Conservation (phyloP, 1,284 basidiomycete species). For the Ustilago hordei region DNA sequence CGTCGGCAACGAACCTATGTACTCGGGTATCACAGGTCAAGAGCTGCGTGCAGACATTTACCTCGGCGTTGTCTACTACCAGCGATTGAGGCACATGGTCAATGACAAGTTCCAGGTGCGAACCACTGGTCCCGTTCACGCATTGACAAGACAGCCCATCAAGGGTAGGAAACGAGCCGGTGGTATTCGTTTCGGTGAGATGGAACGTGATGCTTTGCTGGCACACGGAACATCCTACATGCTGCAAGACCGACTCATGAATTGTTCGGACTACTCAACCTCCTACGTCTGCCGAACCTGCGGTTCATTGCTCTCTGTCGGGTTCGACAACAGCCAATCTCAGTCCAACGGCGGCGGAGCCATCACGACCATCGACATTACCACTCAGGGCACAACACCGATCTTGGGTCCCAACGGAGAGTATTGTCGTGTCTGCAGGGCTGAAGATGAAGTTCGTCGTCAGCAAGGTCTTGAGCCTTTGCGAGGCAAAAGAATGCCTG, state of each 20-base stretch:
- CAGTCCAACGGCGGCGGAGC: constrained; percentile 18
- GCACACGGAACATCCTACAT: constrained; percentile 98
- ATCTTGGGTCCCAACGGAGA: constrained; percentile 66
- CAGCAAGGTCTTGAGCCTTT: constrained; percentile 42
- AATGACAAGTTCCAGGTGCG: constrained; percentile 99
- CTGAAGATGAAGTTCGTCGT: constrained; percentile 46
- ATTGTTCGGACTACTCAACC: constrained; percentile 99
- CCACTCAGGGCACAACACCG: constrained; percentile 27
- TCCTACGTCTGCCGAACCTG: constrained; percentile 98
- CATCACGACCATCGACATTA: constrained; percentile 44
- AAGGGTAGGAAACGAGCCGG: constrained; percentile 99
- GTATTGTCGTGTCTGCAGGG: constrained; percentile 65
- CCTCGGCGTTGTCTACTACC: constrained; percentile 97
- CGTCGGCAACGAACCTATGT: constrained; percentile 99
- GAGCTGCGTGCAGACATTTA: constrained; percentile 99
- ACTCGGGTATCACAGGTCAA: constrained; percentile 97
- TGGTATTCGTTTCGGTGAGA: constrained; percentile 99
- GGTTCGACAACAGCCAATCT: constrained; percentile 53
- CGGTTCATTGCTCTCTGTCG: constrained; percentile 92
- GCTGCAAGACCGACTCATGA: constrained; percentile 98
- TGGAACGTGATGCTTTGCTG: constrained; percentile 98
- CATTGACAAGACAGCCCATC: constrained; percentile 94
- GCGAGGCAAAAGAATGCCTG: constrained; percentile 35
- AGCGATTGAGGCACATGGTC: constrained; percentile 98
- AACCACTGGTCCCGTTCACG: constrained; percentile 96